phyloP scores from a whole-genome alignment of 495 filamentous ascomycete species.

The Articulospora tetracladia region DNA sequence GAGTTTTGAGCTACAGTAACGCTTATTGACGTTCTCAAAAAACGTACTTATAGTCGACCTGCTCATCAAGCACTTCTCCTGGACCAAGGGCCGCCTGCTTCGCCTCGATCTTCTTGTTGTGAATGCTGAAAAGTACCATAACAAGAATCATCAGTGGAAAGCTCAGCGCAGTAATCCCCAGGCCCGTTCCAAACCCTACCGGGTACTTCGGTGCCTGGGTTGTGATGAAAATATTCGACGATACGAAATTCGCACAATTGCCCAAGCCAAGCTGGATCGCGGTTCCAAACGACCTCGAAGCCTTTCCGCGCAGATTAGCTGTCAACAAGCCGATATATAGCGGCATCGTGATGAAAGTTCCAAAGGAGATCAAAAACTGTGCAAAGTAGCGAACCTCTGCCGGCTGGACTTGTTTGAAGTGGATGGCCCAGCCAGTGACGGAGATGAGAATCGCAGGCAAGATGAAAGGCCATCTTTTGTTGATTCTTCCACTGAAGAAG shows the following conservation, averaged over 20 bases:
- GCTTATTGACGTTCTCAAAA: not conserved
- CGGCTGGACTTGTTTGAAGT: slow-evolving; percentile 6
- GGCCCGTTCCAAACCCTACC: slow-evolving; percentile 36
- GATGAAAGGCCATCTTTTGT: slow-evolving; percentile 24
- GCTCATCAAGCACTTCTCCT: slow-evolving; percentile 17
- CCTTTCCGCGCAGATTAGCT: slow-evolving; percentile 46
- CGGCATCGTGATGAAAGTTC: slow-evolving; percentile 13
- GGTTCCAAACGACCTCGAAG: slow-evolving; percentile 40
- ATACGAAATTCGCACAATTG: slow-evolving; percentile 53
- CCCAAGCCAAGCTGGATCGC: slow-evolving; percentile 53
- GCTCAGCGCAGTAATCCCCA: slow-evolving; percentile 19
- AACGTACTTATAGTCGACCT: slow-evolving; percentile 15
- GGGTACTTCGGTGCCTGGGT: slow-evolving; percentile 45
- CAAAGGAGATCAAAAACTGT: slow-evolving; percentile 33
- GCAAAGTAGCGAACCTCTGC: slow-evolving; percentile 31
- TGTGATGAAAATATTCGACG: slow-evolving; percentile 43
- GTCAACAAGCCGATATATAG: slow-evolving; percentile 21
- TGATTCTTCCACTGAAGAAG: slow-evolving; percentile 22
- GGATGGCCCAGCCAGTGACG: slow-evolving; percentile 29
- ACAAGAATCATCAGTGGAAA: slow-evolving; percentile 2
- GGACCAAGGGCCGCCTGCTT: slow-evolving; percentile 2
- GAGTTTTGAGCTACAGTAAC: not conserved
- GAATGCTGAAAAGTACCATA: slow-evolving; percentile 1
- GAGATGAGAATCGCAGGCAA: slow-evolving; percentile 20
- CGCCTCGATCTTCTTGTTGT: slow-evolving; percentile 9